Evolutionary conservation across 495 filamentous ascomycete species (phyloP).

Genomic region (Barbatosphaeria neglecta): DNA sequence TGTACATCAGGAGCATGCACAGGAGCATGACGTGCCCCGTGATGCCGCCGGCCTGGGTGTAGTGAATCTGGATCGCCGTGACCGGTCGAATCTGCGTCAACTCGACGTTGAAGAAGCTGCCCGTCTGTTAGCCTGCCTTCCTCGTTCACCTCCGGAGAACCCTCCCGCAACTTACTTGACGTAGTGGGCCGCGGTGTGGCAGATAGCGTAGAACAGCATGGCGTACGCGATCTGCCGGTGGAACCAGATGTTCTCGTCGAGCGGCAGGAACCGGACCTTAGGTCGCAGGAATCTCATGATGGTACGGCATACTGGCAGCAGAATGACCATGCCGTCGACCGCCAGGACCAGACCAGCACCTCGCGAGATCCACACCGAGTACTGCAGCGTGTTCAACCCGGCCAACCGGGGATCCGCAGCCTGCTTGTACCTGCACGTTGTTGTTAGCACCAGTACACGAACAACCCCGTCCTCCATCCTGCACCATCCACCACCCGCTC

Average conservation of each 20-base stretch:
- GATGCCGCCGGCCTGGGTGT: conserved; percentile 75
- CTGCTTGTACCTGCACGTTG: conserved; percentile 63
- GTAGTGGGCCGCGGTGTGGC: conserved; percentile 76
- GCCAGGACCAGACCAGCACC: conserved; percentile 76
- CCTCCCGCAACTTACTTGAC: conserved; percentile 63
- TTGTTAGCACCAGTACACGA: conserved; percentile 12
- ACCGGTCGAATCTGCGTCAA: conserved; percentile 68
- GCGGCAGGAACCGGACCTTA: conserved; percentile 74
- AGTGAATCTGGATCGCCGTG: conserved; percentile 87
- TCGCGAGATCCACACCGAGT: conserved; percentile 91
- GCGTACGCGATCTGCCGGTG: conserved; percentile 92
- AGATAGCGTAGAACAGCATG: conserved; percentile 66
- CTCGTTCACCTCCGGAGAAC: background rate
- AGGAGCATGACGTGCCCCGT: conserved; percentile 97
- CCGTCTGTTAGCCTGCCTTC: conserved; percentile 7
- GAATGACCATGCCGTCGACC: conserved; percentile 75
- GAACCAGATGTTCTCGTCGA: conserved; percentile 95
- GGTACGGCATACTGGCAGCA: conserved; percentile 91
- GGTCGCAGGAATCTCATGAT: conserved; percentile 73
- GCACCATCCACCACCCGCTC: background rate
- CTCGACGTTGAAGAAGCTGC: conserved; percentile 91
- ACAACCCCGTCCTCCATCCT: no score
- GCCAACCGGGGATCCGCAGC: conserved; percentile 50
- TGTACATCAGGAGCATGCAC: conserved; percentile 98
- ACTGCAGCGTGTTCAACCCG: conserved; percentile 68